These are phyloP conservation scores for Suillus sp. DNA, from an alignment of 768 basidiomycete species.

Conservation along the genomic window DNA sequence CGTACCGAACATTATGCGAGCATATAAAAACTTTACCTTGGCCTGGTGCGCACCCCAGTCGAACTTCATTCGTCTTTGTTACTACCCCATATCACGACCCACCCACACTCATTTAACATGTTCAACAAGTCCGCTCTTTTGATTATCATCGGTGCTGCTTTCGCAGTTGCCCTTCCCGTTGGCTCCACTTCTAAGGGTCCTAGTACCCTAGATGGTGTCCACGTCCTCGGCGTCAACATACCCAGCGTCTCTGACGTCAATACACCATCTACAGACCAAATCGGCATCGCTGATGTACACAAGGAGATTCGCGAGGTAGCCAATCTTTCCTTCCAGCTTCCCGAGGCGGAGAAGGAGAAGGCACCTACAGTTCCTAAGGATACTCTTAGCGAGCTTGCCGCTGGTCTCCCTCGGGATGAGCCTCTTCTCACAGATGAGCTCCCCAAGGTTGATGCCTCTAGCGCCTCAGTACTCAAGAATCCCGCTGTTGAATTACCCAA, in stretches of 20 bases:
- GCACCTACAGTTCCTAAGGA: neutral
- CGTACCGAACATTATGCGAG: neutral
- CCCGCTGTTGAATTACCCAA: neutral
- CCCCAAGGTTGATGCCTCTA: neutral
- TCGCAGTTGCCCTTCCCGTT: slow-evolving; percentile 3
- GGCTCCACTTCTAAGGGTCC: neutral
- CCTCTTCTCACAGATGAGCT: neutral
- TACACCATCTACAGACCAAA: neutral
- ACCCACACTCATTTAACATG: slow-evolving; percentile 1
- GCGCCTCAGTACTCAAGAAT: no score
- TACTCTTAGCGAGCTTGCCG: neutral
- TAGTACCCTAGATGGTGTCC: neutral
- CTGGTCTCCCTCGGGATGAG: neutral
- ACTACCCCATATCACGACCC: neutral
- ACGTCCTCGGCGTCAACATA: neutral
- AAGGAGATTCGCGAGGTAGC: neutral
- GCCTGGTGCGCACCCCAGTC: neutral
- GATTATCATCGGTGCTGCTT: slow-evolving; percentile 5
- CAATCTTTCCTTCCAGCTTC: neutral
- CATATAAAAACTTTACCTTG: neutral
- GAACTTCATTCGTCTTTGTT: neutral
- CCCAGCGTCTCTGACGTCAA: neutral
- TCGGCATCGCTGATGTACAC: neutral
- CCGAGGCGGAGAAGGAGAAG: neutral
- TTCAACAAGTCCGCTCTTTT: slow-evolving; percentile 11